phyloP scores from a whole-genome alignment of 2,329 filamentous ascomycete species.

The Parastagonospora avenae region DNA sequence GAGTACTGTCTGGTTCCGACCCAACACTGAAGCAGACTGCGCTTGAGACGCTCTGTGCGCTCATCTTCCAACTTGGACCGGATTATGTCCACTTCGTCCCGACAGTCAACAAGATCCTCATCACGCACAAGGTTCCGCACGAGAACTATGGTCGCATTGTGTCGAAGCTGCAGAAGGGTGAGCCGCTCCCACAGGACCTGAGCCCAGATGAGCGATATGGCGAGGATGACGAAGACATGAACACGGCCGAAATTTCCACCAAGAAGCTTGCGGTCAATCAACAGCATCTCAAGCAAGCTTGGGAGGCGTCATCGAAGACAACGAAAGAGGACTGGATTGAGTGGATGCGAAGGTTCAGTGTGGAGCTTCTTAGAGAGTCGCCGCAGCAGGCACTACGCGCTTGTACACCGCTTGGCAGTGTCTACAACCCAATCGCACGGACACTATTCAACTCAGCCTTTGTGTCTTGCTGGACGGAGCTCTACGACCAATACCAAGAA shows the following conservation, averaged over 20 bases:
- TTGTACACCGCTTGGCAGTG: conserved; percentile 87
- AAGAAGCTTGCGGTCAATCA: conserved; percentile 98
- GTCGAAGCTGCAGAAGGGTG: conserved; percentile 90
- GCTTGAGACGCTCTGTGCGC: conserved; percentile 89
- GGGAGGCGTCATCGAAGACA: conserved; percentile 95
- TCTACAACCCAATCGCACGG: conserved; percentile 87
- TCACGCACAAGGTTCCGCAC: conserved; percentile 80
- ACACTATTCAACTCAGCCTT: conserved; percentile 99
- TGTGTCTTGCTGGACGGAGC: conserved; percentile 97
- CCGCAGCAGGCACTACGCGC: conserved; percentile 94
- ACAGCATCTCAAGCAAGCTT: conserved; percentile 93
- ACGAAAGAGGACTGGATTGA: conserved; percentile 99
- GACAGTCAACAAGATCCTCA: conserved; percentile 85
- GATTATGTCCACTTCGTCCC: conserved; percentile 95
- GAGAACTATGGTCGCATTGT: conserved; percentile 91
- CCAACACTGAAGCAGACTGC: conserved; percentile 77
- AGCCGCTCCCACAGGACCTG: conserved; percentile 91
- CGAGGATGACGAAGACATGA: conserved; percentile 77
- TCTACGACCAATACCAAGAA: conserved; percentile 96
- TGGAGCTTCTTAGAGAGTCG: conserved; percentile 91
- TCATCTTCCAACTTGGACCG: conserved; percentile 94
- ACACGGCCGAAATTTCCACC: conserved; percentile 80
- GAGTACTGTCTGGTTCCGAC: conserved; percentile 78
- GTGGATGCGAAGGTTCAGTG: conserved; percentile 96
- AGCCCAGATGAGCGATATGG: conserved; percentile 83